Evolutionary conservation across 352 stramenopile species (phyloP).

Genomic region (Phytophthora crassamura): DNA sequence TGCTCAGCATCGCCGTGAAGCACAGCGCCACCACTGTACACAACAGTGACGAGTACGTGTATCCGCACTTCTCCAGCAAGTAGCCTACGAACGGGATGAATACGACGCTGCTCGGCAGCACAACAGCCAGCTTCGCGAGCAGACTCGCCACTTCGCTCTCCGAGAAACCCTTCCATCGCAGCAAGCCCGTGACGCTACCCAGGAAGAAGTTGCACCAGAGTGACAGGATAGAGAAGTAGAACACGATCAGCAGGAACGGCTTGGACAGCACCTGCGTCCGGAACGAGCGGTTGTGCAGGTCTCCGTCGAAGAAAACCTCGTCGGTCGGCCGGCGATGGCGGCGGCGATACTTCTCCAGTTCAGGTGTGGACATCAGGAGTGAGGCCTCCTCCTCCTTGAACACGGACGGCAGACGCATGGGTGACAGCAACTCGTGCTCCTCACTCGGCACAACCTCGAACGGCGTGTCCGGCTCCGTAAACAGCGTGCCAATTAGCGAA

Average conservation of each 20-base stretch:
- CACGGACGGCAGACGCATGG: slow-evolving; percentile 60
- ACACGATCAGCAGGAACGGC: slow-evolving; percentile 72
- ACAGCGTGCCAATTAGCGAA: slow-evolving; percentile 56
- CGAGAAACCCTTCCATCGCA: slow-evolving; percentile 59
- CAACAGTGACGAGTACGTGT: slow-evolving; percentile 59
- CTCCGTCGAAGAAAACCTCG: slow-evolving; percentile 46
- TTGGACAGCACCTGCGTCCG: slow-evolving; percentile 62
- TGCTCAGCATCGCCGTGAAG: slow-evolving; percentile 54
- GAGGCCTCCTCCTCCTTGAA: slow-evolving; percentile 65
- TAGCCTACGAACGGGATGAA: slow-evolving; percentile 79
- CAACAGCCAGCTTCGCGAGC: slow-evolving; percentile 58
- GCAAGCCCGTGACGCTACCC: slow-evolving; percentile 62
- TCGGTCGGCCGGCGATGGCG: slow-evolving; percentile 33
- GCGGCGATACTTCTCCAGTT: slow-evolving; percentile 49
- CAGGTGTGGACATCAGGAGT: slow-evolving; percentile 56
- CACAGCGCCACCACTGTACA: slow-evolving; percentile 49
- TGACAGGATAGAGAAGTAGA: slow-evolving; percentile 77
- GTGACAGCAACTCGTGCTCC: slow-evolving; percentile 58
- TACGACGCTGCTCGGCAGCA: slow-evolving; percentile 74
- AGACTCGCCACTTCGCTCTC: slow-evolving; percentile 49
- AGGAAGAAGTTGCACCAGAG: slow-evolving; percentile 90
- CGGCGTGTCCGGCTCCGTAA: slow-evolving; percentile 63
- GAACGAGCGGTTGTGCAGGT: slow-evolving; percentile 68
- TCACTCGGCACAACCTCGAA: slow-evolving; percentile 40
- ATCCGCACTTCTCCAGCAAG: slow-evolving; percentile 75